Evolutionary conservation across 192 early-diverging fungal species (phyloP), one percentile per base, ranked within the genome.

Genomic region (Gonapodya prolifera): DNA sequence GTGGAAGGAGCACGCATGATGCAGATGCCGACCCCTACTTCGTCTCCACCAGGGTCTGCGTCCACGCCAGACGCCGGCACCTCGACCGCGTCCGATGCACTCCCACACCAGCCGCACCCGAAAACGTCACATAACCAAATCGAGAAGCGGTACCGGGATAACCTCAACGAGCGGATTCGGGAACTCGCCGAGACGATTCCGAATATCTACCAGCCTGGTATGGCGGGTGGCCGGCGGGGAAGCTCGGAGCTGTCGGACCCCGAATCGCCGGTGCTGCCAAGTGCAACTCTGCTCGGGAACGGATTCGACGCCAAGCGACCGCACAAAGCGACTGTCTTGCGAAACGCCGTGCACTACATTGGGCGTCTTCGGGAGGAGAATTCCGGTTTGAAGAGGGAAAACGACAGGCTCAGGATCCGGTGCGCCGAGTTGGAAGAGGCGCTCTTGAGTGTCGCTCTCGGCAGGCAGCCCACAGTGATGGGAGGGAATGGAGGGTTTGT

Each of bases 81-180:
- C n/a, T n/a, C n/a, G n/a, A n/a, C n/a, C n/a, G n/a, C n/a, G n/a
- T n/a, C n/a, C n/a, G n/a, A n/a, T n/a, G n/a, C 76, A 30, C 83
- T 83, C 61, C 81, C 86, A 0, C 83, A 81, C 70, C 85, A 87
- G 35, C 84, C 90, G 74, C 89, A 91, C 77, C 94, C 95, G 80
- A 97, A 96, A 81, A 92, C 94, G 17, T 94, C 95, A 0, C 96
- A 98, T 82, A 98, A 97, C 77, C 95, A 94, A 0, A 96, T 98
- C 34, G 96, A 98, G 82, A 88, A 92, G 33, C 88, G 93, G 69
- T 98, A 98, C 82, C 88, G 96, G 75, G 96, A 96, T 83, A 98
- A 98, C 86, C 95, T 98, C 81, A 98, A 98, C 85, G 93, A 97
- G 78, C 89, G 96, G 30, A 97, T 98, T 61, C 84, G 89, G 35